Base-by-base conservation (phyloP, 176 grass and related monocot genomes). In the Oryza longistaminata region DNA sequence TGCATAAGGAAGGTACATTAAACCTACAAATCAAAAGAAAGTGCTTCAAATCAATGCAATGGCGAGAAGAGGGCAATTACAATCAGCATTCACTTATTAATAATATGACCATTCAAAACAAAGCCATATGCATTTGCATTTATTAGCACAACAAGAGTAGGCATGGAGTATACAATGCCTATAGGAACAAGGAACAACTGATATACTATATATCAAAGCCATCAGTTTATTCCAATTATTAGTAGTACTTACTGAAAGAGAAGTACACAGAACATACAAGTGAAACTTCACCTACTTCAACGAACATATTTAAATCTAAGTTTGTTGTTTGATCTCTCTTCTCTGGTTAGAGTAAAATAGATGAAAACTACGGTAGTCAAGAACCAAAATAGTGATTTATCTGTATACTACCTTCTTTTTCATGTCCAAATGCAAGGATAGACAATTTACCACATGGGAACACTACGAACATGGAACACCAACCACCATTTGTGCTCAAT, bases 311-410 rank as follows among this genome's bases (percentile, higher is more conserved):
- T 65, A 39, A 70, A 62, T 73, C 68, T 61, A 44, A 27, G 19
- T 26, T 45, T 43, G 45, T 73, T 67, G 43, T 40, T 73, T 44
- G 27, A 64, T 67, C 62, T 49, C 21, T 9, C 8, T 62, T 21
- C 21, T 62, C 52, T 64, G 7, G 10, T 44, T 81, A 61, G 31
- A 67, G 31, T 40, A 7, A 81, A 11, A 87, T 49, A 42, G 13
- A 12, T 44, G 27, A 35, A 74, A 70, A 88, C 48, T 16, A 5
- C 14, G 11, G 9, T 35, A 64, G 5, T 76, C 37, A 70, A 73
- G 55, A 83, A 78, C 53, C 11, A 83, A 33, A 79, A 84, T 74
- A 46, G 74, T 45, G 33, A 33, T 77, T 69, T 85, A 66, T 39
- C 26, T 62, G 34, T 46, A 60, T 19, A 46, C 29, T 49, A 40